Evolutionary conservation across 257 asterid species (phyloP), one percentile per base, ranked within the genome.

Genomic region (Solanum boliviense): DNA sequence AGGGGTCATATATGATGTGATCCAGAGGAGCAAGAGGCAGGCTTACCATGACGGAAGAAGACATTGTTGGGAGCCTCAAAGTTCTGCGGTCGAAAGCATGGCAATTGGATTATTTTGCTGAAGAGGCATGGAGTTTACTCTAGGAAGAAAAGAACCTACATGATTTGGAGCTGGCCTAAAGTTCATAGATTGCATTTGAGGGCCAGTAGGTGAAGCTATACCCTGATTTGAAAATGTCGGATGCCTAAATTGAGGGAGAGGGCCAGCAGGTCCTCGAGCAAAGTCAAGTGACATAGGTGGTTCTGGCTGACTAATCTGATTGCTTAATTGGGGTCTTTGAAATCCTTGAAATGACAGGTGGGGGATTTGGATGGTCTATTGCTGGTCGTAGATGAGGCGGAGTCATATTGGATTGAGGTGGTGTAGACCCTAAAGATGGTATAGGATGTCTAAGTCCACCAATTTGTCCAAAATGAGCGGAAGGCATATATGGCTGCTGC

Each of bases 1-100:
- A 94, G 65, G 99, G 99, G 85, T 96, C 98, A 83, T 96, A 83
- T 96, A 96, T 34, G 98, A 88, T 90, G 98, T 60, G 60, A 52
- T 84, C 95, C 93, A 84, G 91, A 88, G 68, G 96, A 76, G 84
- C 89, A 44, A 52, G 91, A 88, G 89, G 91, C 88, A 6, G 93
- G 92, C 88, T 94, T 89, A 29, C 90, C 91, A 32, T 93, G 93
- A 13, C 73, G 88, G 34, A 90, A 83, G 39, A 85, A 67, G 25
- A 79, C 65, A 79, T 86, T 91, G 87, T 60, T 93, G 60, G 93
- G 93, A 67, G 89, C 83, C 71, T 89, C 89, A 87, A 92, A 89
- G 89, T 92, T 91, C 23, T 90, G 98, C 2, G 92, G 93, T 21
- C 86, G 90, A 58, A 52, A 41, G 72, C 86, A 90, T 72, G 34